phyloP scores from a whole-genome alignment of 2,329 filamentous ascomycete species.

The Diaporthe eres region DNA sequence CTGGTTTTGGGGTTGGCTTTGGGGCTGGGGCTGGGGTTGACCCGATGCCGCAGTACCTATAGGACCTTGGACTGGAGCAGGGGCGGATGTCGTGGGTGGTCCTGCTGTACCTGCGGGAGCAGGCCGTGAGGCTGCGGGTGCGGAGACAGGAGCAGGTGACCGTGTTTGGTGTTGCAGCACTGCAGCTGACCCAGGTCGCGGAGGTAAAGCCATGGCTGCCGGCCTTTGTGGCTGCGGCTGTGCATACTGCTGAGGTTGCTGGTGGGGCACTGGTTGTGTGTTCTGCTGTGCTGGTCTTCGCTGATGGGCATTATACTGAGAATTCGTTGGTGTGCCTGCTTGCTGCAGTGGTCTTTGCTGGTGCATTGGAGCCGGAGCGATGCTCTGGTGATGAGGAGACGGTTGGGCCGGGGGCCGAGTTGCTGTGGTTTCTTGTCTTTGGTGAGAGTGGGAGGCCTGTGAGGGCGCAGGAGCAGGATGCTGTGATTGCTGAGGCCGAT shows the following conservation, averaged over 20 bases:
- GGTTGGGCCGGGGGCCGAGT: slow-evolving; percentile 32
- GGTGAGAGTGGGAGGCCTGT: background rate
- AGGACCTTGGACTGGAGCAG: slow-evolving; percentile 3
- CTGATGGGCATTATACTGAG: slow-evolving; percentile 37
- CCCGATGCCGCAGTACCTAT: background rate
- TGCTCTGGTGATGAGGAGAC: slow-evolving; percentile 37
- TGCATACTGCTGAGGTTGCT: slow-evolving; percentile 31
- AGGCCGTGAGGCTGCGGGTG: slow-evolving; percentile 26
- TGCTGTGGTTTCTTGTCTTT: slow-evolving; percentile 23
- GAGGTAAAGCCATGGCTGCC: slow-evolving; percentile 17
- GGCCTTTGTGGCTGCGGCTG: slow-evolving; percentile 36
- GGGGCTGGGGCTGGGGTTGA: slow-evolving; percentile 5
- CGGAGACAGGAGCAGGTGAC: slow-evolving; percentile 27
- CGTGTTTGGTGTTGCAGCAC: slow-evolving; percentile 32
- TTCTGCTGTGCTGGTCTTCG: slow-evolving; percentile 37
- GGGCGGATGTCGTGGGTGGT: slow-evolving; percentile 12
- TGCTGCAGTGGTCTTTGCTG: slow-evolving; percentile 39
- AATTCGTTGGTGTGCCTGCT: slow-evolving; percentile 15
- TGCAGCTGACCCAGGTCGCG: slow-evolving; percentile 8
- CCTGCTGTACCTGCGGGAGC: slow-evolving; percentile 1
- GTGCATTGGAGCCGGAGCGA: slow-evolving; percentile 39
- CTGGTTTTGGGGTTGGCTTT: background rate
- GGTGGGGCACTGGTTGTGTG: background rate
- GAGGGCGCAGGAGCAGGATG: slow-evolving; percentile 25
- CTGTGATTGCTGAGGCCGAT: slow-evolving; percentile 36